Evolutionary conservation across 768 basidiomycete genomes (phyloP).

Genomic region (Trametopsis cervina): DNA sequence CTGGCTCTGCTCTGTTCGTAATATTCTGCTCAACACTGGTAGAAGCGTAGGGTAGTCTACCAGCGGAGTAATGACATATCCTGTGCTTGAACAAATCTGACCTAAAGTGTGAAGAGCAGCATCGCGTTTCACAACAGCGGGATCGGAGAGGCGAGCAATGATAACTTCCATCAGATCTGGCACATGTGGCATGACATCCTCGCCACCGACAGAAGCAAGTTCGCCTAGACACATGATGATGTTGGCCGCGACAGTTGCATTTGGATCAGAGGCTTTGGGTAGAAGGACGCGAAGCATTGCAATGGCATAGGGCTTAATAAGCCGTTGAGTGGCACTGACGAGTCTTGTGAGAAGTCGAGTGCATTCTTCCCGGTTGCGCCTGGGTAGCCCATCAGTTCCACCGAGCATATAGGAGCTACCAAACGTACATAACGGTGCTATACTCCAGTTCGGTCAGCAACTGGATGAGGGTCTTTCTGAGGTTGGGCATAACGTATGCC

Average conservation of each 20-base stretch:
- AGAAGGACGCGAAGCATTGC: conserved; percentile 92
- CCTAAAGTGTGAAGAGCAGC: conserved; percentile 92
- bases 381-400: conserved; percentile 23
- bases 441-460: conserved; percentile 96
- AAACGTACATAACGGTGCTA: conserved; percentile 75
- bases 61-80: conserved; percentile 88
- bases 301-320: conserved; percentile 93
- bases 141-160: conserved; percentile 83
- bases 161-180: conserved; percentile 87
- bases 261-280: conserved; percentile 79
- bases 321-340: conserved; percentile 84
- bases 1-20: conserved; percentile 72
- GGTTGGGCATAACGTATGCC: conserved; percentile 96
- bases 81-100: conserved; percentile 92
- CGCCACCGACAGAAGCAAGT: conserved; percentile 87
- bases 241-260: conserved; percentile 84
- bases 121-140: conserved; percentile 82
- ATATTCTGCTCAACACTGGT: conserved; percentile 75
- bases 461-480: conserved; percentile 93
- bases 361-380: conserved; percentile 86
- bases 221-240: conserved; percentile 94
- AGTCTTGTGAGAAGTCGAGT: conserved; percentile 85
- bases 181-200: conserved; percentile 80
- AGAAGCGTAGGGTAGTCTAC: conserved; percentile 88
- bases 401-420: neutral